Conservation (phyloP, 176 grass and related monocot species). For the Coix lacrymajobi region DNA sequence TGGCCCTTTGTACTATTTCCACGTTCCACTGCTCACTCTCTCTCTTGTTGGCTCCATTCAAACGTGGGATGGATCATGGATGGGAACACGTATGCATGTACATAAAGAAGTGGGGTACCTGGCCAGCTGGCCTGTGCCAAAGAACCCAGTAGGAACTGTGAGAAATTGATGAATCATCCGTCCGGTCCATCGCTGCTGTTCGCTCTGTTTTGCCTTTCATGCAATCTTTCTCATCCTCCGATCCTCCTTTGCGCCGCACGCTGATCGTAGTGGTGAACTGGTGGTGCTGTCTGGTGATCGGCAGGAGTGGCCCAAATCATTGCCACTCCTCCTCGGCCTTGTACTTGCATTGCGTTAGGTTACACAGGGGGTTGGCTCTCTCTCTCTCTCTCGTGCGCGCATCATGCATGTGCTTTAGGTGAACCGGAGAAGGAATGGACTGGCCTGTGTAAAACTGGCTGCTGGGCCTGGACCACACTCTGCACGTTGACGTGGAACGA, state of each 20-base stretch:
- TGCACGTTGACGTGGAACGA: not conserved
- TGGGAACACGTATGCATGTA: not conserved
- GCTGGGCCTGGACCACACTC: not conserved
- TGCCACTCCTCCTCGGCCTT: constrained; percentile 18
- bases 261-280: not conserved
- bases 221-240: not conserved
- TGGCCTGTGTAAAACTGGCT: not conserved
- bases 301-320: constrained; percentile 38
- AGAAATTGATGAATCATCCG: not conserved
- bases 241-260: not conserved
- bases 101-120: not conserved
- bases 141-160: not conserved
- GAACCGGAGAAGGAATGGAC: too few relatives aligned
- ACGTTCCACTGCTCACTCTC: not conserved
- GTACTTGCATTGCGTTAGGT: constrained; percentile 46
- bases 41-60: not conserved
- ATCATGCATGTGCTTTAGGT: not conserved
- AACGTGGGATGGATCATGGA: not conserved
- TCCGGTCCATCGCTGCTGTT: not conserved
- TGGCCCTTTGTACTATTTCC: not conserved
- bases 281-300: not conserved
- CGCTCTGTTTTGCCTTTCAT: not conserved
- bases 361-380: not conserved
- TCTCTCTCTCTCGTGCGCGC: constrained; percentile 18
- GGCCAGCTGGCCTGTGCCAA: too few relatives aligned